These are phyloP conservation scores for Alloteropsis semialata DNA, from an alignment of 176 grass and related monocot genomes.

Conservation along the genomic window DNA sequence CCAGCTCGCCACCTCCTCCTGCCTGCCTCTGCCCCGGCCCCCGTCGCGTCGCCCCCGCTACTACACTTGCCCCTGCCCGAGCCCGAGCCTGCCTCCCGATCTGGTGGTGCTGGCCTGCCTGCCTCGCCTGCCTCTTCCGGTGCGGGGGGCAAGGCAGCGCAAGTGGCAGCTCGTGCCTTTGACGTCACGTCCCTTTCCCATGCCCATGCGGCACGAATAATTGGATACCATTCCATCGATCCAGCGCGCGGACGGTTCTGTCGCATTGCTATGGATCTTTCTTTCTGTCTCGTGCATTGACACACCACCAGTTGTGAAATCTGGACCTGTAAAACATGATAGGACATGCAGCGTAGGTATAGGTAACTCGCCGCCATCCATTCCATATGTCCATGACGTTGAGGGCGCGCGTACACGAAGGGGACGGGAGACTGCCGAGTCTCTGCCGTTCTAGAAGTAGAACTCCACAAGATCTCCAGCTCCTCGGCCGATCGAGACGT, in stretches of 20 bases:
- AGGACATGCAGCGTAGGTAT: too few species aligned
- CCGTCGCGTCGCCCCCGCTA: neutral
- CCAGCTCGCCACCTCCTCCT: neutral
- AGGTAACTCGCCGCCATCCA: too few species aligned
- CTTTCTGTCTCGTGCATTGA: neutral
- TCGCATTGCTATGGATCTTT: neutral
- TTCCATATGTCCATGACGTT: neutral
- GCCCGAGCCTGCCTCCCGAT: constrained; percentile 2
- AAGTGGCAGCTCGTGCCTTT: neutral
- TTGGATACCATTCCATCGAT: neutral
- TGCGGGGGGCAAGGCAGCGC: neutral
- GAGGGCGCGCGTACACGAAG: neutral
- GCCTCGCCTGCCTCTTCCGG: neutral
- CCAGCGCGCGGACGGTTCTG: neutral
- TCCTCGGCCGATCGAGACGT: neutral
- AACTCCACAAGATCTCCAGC: neutral
- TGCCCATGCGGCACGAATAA: neutral
- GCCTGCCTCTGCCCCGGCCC: neutral
- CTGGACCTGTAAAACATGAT: neutral
- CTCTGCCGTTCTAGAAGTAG: neutral
- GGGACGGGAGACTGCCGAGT: neutral
- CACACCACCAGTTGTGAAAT: too few species aligned
- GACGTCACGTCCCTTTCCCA: neutral
- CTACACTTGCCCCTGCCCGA: neutral
- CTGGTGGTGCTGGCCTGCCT: neutral